Base-by-base conservation (phyloP, 495 filamentous ascomycete species). In the Neurospora sp. region DNA sequence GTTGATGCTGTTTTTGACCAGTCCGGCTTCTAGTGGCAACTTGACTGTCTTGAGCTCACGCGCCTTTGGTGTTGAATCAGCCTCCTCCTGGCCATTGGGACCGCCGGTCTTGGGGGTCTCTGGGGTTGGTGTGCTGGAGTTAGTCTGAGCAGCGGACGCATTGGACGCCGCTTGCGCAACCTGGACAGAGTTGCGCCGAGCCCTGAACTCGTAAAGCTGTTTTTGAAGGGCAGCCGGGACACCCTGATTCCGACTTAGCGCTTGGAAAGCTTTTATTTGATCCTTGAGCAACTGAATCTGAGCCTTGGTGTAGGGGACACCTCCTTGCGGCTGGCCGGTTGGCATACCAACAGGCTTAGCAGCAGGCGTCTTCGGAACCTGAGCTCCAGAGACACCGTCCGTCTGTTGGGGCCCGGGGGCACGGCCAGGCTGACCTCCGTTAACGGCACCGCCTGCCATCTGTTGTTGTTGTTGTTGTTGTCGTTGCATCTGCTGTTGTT, bases 181-280 rank as follows among this genome's bases (percentile, higher is more conserved):
- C 3, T 84, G 84, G n/a, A 87, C 85, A 3, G 88, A 84, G 72
- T 90, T 88, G 42, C 88, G 85, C 59, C 84, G 85, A 74, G 92
- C 90, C 68, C 91, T 90, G 14, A 90, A 88, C 31, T 89, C 85
- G 76, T 93, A 94, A 4, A 97, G 87, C 73, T 90, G 88, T 76
- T 92, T 90, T 78, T 94, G 91, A 45, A 94, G 84, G 53, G 85
- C 83, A n/a, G 85, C 80, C 2, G 94, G 92, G 18, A 98, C 89
- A 1, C 92, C 88, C 37, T 89, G 84, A 71, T 96, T 96, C 81
- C 93, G 96, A 12, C 90, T 89, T 1, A 97, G 84, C 75, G 90
- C 84, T 81, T 93, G 93, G 83, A 97, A 96, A 7, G 93, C 92
- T 74, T 88, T 81, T 59, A 97, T 95, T 78, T 97, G 94, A 65